A percentile compares a stretch with the other conserved stretches of the same genome.
phyloP scores from a whole-genome alignment of 73 alveolate species.

The Paramecium sexaurelia region DNA sequence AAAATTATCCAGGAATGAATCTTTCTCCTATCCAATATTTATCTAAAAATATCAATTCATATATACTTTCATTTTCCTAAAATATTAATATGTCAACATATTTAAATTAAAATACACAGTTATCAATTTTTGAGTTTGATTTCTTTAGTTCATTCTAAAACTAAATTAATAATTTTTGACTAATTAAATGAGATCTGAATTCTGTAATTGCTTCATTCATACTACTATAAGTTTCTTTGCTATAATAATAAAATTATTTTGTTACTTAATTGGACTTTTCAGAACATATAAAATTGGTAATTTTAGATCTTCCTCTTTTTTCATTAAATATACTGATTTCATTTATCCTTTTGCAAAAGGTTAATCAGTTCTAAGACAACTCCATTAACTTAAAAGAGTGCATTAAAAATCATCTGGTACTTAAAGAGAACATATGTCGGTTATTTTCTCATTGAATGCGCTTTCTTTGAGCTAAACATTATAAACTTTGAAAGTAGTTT shows the following conservation, averaged over 20 bases:
- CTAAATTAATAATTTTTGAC: not conserved
- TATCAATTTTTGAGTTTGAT: too few relatives aligned
- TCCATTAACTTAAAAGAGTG: not conserved
- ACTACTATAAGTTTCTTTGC: not conserved
- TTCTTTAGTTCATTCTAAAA: too few relatives aligned
- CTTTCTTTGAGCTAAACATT: not conserved
- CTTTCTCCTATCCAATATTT: too few relatives aligned
- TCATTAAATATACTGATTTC: slow-evolving; percentile 12
- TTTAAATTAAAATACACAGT: too few relatives aligned
- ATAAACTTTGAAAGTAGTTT: not conserved
- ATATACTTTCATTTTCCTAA: too few relatives aligned
- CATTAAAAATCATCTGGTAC: not conserved
- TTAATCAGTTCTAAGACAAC: not conserved
- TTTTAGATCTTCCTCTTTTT: not conserved
- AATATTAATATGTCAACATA: too few relatives aligned
- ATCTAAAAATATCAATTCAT: too few relatives aligned
- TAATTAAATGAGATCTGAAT: not conserved
- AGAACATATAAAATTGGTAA: not conserved
- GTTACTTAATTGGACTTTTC: not conserved
- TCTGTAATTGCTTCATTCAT: not conserved
- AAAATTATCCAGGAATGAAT: too few relatives aligned
- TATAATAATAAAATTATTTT: not conserved
- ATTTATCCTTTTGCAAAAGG: not conserved
- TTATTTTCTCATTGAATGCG: not conserved
- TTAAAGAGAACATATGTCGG: too few relatives aligned